Evolutionary conservation across 371 early-diverging fungal genomes (phyloP), one percentile per base, ranked within the genome.

Genomic region (Furculomyces boomerangus): DNA sequence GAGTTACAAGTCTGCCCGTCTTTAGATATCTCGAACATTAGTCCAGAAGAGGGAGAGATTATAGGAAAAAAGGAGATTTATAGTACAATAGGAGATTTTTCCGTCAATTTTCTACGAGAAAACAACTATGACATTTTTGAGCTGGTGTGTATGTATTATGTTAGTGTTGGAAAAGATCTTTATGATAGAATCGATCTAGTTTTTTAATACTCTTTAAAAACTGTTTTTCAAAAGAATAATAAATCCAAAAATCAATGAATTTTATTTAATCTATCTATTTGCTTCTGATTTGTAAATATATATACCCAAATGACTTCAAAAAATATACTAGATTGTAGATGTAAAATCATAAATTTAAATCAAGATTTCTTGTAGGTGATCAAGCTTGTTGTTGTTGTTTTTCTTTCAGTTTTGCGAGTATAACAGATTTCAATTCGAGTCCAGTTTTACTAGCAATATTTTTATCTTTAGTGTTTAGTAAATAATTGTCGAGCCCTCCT

Each of bases 401-500:
- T n/a, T n/a, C n/a, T n/a, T n/a, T n/a, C n/a, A n/a, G n/a, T n/a
- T n/a, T n/a, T n/a, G n/a, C n/a, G n/a, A n/a, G n/a, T n/a, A n/a
- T n/a, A n/a, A n/a, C n/a, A n/a, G n/a, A n/a, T 60, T 76, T 76
- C 53, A 79, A 58, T 32, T 64, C 56, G n/a, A 73, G 2, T 1
- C 77, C 83, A 50, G 70, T 67, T 45, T 68, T 64, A 51, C 77
- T 76, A 30, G 58, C 73, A 37, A 83, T 66, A 27, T 81, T 76
- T 57, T 79, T 73, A 50, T 81, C 78, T 35, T 70, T 76, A 24
- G 86, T 85, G 29, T 73, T 71, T 45, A 86, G 67, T 47, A 88
- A 60, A 58, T 86, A 88, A 47, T 72, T 74, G 60, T 88, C 89
- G 26, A 88, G 64, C 8, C 89, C 89, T 30, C 89, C 89, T 72